Evolutionary conservation across 2,329 filamentous ascomycete genomes (phyloP).

Genomic region (Elsinoe necatrix): DNA sequence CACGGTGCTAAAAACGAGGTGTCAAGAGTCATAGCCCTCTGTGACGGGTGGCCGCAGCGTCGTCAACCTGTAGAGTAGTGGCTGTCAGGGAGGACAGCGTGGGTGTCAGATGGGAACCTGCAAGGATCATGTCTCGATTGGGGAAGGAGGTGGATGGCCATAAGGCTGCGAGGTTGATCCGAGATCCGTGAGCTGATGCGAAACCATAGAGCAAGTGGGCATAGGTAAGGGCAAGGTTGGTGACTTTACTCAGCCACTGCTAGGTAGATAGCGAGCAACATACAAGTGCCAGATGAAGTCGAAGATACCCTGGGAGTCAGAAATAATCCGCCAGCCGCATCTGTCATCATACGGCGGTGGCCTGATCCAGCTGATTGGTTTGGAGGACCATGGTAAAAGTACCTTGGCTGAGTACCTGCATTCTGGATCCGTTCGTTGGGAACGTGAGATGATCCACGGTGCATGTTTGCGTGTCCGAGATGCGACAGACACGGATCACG

Average conservation of each 20-base stretch:
- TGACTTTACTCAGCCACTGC: background rate
- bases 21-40: slow-evolving; percentile 8
- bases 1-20: slow-evolving; percentile 1
- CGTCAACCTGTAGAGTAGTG: background rate
- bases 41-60: background rate
- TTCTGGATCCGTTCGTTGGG: background rate
- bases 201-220: background rate
- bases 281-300: background rate
- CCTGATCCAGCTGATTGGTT: slow-evolving; percentile 5
- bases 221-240: too few relatives aligned
- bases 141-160: background rate
- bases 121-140: slow-evolving; percentile 1
- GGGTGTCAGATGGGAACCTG: background rate
- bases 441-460: background rate
- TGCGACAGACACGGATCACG: background rate
- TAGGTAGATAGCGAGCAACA: background rate
- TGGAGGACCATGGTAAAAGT: background rate
- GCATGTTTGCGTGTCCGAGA: background rate
- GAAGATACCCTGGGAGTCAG: slow-evolving; percentile 3
- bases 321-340: slow-evolving; percentile 6
- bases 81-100: background rate
- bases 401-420: slow-evolving; percentile 4
- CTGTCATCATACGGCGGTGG: slow-evolving; percentile 2
- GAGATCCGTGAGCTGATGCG: background rate
- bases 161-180: background rate